Evolutionary conservation across 208 protist species (phyloP), one percentile per base, ranked within the genome.

Genomic region (Acanthamoeba divionensis): DNA sequence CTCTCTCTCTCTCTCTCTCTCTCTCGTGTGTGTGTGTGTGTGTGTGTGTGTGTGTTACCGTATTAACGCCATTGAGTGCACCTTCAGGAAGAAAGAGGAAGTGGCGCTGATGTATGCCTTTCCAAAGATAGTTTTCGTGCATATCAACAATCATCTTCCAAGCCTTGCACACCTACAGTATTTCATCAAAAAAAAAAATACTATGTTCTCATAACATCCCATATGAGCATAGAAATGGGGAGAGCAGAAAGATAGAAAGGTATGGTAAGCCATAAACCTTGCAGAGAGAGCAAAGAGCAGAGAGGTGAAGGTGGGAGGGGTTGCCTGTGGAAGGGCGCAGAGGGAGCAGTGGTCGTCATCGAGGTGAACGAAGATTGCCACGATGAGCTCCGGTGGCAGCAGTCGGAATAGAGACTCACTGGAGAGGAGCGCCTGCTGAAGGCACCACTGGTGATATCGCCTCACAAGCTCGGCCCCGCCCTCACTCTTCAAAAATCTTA

Each of bases 71-170:
- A n/a, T n/a, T n/a, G n/a, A n/a, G n/a, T n/a, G n/a, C n/a, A n/a
- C n/a, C 15, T 21, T 21, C 65, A 0, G 65, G 65, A 24, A 31
- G 48, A 41, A 73, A 73, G 65, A 41, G 41, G 65, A 73, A 73
- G 65, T 50, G 48, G 36, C 29, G 8, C 13, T 73, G n/a, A 8
- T 13, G 36, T 31, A 41, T 18, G 21, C 65, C 36, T 41, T 73
- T 73, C 65, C 65, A 73, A 26, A 73, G 65, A 41, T 73, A 73
- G 65, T 73, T 41, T 41, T 41, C 65, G 31, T 73, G 65, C 65
- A 73, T 29, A 21, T 73, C 65, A 12, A 41, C 48, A 41, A 73
- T 73, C 65, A 73, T 31, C 65, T 73, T 73, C 65, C 65, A 73
- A 15, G 26, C 48, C 65, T 73, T 73, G 65, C 65, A 73, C 65